Percentiles rank a stretch among this genome's conserved stretches.
Evolutionary conservation across 345 rosid species (phyloP).

Genomic region (Brassica cretica): DNA sequence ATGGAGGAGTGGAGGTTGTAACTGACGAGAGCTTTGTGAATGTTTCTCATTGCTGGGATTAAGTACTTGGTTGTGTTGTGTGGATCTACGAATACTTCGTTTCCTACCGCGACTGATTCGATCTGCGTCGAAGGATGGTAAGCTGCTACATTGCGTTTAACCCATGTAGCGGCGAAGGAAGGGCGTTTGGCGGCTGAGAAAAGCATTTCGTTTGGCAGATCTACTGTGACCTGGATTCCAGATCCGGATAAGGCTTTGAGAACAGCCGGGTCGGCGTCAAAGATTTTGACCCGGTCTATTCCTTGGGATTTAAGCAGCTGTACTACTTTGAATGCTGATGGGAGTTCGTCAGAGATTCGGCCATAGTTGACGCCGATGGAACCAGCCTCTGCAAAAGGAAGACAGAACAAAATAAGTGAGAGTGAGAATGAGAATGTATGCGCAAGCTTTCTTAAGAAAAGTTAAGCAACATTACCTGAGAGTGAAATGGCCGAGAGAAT

Average conservation of each 20-base stretch:
- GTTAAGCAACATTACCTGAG: slow-evolving; percentile 22
- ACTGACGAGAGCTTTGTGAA: slow-evolving; percentile 68
- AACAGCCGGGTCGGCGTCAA: slow-evolving; percentile 77
- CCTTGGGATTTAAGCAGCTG: slow-evolving; percentile 74
- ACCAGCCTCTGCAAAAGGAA: slow-evolving; percentile 55
- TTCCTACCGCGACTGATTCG: slow-evolving; percentile 91
- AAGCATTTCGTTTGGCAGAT: slow-evolving; percentile 74
- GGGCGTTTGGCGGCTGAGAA: slow-evolving; percentile 57
- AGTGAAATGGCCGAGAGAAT: slow-evolving; percentile 17
- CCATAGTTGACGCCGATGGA: slow-evolving; percentile 96
- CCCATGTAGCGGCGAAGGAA: slow-evolving; percentile 67
- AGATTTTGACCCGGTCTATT: slow-evolving; percentile 67
- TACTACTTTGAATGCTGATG: slow-evolving; percentile 70
- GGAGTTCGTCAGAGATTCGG: slow-evolving; percentile 74
- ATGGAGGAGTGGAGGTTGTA: slow-evolving; percentile 63
- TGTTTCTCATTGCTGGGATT: slow-evolving; percentile 78
- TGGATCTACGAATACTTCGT: slow-evolving; percentile 89
- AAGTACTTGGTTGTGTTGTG: slow-evolving; percentile 72
- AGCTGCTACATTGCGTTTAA: slow-evolving; percentile 66
- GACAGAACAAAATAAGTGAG: neutral
- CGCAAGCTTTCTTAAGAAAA: neutral
- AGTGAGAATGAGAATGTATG: neutral
- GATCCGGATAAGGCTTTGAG: slow-evolving; percentile 77
- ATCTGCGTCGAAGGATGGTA: slow-evolving; percentile 71
- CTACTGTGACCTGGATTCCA: slow-evolving; percentile 79